Base-by-base conservation (phyloP, 805 yeast genomes). In the Metschnikowia baotianmanensis region DNA sequence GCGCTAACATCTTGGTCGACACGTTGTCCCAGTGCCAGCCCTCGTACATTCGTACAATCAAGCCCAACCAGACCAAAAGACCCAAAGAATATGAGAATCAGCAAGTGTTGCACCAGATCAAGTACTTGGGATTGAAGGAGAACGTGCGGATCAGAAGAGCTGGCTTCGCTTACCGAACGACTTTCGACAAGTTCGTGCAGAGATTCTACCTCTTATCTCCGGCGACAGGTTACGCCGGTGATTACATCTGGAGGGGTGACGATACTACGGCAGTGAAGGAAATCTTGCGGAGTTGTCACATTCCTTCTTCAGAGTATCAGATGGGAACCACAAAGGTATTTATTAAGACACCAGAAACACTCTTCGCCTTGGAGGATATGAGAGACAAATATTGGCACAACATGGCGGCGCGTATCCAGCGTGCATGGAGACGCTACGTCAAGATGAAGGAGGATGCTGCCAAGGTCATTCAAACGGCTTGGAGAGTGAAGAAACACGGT, bases 121-220 rank as follows among this genome's bases (percentile, higher is more conserved):
- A 93, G 58, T 93, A 93, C 63, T 74, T 93, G 51, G 99, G 99
- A 60, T 72, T 93, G 63, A 93, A 93, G 58, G 99, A 93, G 63
- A 93, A 93, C 63, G 98, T 93, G 36, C 79, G 98, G 48, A 93
- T 93, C 52, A 81, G 99, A 73, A 84, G 99, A 71, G 98, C 99
- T 0, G 99, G 99, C 34, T 93, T 93, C 64, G 99, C 99, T 1
- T 93, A 90, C 58, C 83, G 99, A 66, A 96, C 95, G 51, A 86
- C 96, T 0, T 93, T 89, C 63, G 97, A 93, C 45, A 90, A 90
- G 62, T 93, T 93, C 58, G 96, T 88, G 13, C 96, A 93, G 64
- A 75, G 98, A 57, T 93, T 93, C 61, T 91, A 88, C 61, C 67
- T 93, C 38, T 69, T 93, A 34, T 88, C 97, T 1, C 80, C 89